Percentiles rank a stretch among this genome's conserved stretches.
Conservation (phyloP, 768 basidiomycete genomes). For the Rhizopogon vulgaris region DNA sequence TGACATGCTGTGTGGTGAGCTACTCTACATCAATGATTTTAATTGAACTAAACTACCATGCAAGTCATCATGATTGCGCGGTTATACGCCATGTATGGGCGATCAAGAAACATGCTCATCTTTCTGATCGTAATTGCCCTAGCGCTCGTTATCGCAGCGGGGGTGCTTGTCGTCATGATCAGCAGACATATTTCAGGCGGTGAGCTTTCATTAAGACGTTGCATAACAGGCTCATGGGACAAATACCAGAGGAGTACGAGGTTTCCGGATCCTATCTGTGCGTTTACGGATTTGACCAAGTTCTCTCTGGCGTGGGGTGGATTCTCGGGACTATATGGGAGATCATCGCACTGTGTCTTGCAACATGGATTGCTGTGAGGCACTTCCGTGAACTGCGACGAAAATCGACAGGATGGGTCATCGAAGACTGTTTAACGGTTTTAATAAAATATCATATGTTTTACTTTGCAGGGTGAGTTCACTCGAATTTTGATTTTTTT, state of each 20-base stretch:
- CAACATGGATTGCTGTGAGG: not conserved
- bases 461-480: not conserved
- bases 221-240: not conserved
- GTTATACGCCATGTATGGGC: not conserved
- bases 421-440: not conserved
- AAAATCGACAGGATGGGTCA: no score
- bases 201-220: not conserved
- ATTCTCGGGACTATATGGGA: not conserved
- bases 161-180: not conserved
- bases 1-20: not conserved
- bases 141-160: not conserved
- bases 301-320: not conserved
- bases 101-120: not conserved
- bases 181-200: not conserved
- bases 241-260: not conserved
- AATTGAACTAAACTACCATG: not conserved
- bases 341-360: not conserved
- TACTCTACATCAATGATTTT: not conserved
- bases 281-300: not conserved
- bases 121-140: not conserved
- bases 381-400: not conserved
- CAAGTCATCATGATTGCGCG: not conserved
- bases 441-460: not conserved
- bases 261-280: not conserved
- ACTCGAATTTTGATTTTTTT: not conserved